Base-by-base conservation (phyloP, 352 stramenopile species). In the Phytopythium oedochilum region DNA sequence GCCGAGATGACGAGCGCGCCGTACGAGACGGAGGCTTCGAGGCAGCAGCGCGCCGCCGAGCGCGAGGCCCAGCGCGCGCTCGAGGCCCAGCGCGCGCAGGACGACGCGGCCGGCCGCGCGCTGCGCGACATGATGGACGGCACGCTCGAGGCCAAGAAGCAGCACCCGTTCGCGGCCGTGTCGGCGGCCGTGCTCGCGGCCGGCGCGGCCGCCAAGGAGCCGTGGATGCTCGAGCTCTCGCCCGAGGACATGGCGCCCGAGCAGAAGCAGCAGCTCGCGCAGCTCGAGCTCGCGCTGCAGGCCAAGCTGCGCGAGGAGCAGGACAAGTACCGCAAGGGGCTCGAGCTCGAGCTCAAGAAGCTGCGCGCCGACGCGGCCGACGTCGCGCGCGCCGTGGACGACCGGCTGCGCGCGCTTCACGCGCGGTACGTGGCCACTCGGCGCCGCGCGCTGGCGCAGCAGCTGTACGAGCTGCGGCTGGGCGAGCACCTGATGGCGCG, bases 81-180 rank as follows among this genome's bases (percentile, higher is more conserved):
- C 1, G 73, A 84, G 40, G 54, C 59, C 0, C 66, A 81, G 50
- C 85, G 76, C 2, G 75, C 92, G 29, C 88, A 92, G 36, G 89
- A 97, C 62, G 84, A 97, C 56, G 81, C 90, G 5, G 73, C 78
- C 0, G 77, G 76, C 0, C 86, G 89, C 2, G 89, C 86, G 7
- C 63, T 97, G 5, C 55, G 78, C 0, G 90, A 97, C 53, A 98
- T 98, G 92, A 98, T 98, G 92, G 72, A 96, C 63, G 92, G 92
- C 25, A 98, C 92, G 29, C 70, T 98, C 11, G 91, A 97, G 55
- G 75, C 80, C 3, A 95, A 93, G 55, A 96, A 94, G 52, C 88
- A 97, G 22, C 73, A 68, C 10, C 48, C 34, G 48, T 44, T 55
- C 48, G 48, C 31, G 31, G 48, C 48, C 11, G 48, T 38, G 35